Evolutionary conservation across 768 basidiomycete genomes (phyloP).

Genomic region (Daedaleopsis sinensis): DNA sequence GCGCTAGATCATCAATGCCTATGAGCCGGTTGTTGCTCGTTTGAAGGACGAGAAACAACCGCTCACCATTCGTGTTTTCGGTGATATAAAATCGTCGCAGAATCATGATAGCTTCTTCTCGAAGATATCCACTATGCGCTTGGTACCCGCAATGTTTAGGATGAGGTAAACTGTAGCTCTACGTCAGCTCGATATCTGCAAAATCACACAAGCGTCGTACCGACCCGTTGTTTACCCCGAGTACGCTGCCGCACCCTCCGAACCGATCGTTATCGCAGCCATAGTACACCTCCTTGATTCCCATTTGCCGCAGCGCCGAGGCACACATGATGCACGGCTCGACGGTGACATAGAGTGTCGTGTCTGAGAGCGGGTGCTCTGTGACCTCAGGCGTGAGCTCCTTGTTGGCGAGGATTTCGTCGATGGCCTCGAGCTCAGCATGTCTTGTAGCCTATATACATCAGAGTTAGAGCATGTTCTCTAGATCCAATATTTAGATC

Average conservation of each 20-base stretch:
- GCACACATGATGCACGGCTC: conserved; percentile 99
- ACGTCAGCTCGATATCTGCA: neutral
- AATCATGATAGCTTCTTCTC: conserved; percentile 65
- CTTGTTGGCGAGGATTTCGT: conserved; percentile 73
- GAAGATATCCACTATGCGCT: conserved; percentile 54
- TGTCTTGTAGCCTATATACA: conserved; percentile 84
- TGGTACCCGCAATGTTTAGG: conserved; percentile 74
- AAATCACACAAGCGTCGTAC: conserved; percentile 20
- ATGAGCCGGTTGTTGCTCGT: neutral
- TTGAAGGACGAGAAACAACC: conserved; percentile 21
- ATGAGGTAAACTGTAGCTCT: conserved; percentile 57
- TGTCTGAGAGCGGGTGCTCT: conserved; percentile 69
- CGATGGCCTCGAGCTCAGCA: conserved; percentile 96
- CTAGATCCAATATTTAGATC: conserved; percentile 7
- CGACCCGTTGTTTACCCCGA: conserved; percentile 81
- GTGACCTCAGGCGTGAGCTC: conserved; percentile 53
- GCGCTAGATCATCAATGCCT: conserved; percentile 53
- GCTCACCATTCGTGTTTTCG: conserved; percentile 85
- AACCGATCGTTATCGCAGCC: conserved; percentile 97
- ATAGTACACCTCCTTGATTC: conserved; percentile 88
- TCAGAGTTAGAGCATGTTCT: too few relatives aligned
- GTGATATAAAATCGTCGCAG: conserved; percentile 74
- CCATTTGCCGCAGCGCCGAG: conserved; percentile 90
- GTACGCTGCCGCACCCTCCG: conserved; percentile 94
- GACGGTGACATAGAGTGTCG: conserved; percentile 95